Evolutionary conservation across 2,329 filamentous ascomycete species (phyloP).

Genomic region (Tricladium varicosporioides): DNA sequence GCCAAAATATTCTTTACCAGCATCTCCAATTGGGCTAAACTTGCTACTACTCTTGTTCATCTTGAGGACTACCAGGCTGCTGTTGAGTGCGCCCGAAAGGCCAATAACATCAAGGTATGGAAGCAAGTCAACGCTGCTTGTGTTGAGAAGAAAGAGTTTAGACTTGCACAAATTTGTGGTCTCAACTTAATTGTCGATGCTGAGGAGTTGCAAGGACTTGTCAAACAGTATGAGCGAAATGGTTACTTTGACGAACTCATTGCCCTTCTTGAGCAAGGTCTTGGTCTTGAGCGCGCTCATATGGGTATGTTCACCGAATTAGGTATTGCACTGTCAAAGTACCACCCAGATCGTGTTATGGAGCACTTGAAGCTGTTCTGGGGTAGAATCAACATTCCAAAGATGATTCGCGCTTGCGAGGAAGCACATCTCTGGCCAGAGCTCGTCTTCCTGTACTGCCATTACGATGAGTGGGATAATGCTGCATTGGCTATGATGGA

Average conservation of each 20-base stretch:
- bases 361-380: constrained; percentile 99
- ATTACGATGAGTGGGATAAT: constrained; percentile 98
- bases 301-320: constrained; percentile 97
- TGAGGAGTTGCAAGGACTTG: constrained; percentile 87
- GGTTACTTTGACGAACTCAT: constrained; percentile 99
- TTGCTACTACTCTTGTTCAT: constrained; percentile 96
- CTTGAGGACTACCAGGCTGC: constrained; percentile 95
- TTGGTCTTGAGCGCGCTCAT: constrained; percentile 76
- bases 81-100: constrained; percentile 95
- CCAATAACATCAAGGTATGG: constrained; percentile 99
- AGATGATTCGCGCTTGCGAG: constrained; percentile 91
- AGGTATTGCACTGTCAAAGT: constrained; percentile 88
- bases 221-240: constrained; percentile 94
- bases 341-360: constrained; percentile 94
- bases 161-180: constrained; percentile 96
- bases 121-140: constrained; percentile 97
- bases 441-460: constrained; percentile 94
- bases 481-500: constrained; percentile 97
- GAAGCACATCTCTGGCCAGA: constrained; percentile 97
- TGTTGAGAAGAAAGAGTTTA: constrained; percentile 97
- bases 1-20: constrained; percentile 98
- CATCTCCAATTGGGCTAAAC: constrained; percentile 99
- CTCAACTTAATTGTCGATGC: constrained; percentile 97
- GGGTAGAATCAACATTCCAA: constrained; percentile 95
- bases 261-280: constrained; percentile 85